Evolutionary conservation across 2,329 filamentous ascomycete genomes (phyloP), one percentile per base, ranked within the genome.

Genomic region (Thielaviopsis ethacetica): DNA sequence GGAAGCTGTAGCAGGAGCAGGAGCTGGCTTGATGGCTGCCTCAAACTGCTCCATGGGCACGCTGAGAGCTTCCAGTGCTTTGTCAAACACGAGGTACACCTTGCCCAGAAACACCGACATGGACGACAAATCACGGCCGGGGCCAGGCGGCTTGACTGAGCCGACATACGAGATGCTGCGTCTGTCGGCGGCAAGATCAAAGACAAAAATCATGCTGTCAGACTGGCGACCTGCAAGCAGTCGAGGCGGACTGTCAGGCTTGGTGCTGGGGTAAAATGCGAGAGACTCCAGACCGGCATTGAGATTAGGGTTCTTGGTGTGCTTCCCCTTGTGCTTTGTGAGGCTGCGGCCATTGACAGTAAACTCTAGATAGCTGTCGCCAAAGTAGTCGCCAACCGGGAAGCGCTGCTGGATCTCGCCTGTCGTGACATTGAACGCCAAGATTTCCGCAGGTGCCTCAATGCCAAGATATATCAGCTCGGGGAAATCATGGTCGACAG

Each of bases 61-160:
- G 38, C 60, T 62, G 19, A 58, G 27, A 10, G 54, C 60, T 22
- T 57, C 41, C 21, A 49, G 53, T 41, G 59, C 57, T 38, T 60
- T 57, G 44, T 60, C 60, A 57, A 54, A 62, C 22, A 60, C 49
- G 52, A 62, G 57, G 41, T 62, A 62, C 10, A 60, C 38, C 9
- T 60, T 34, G 19, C 60, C 60, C 1, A 59, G 24, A 13, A 62
- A 62, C 2, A 62, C 53, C 13, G 57, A 59, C 26, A 62, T 62
- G 5, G 60, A 30, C 3, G 60, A 53, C n/a, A 62, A 34, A 54
- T 62, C 60, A 13, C 41, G 49, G 15, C 58, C 52, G 12, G 60
- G 60, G 6, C 60, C 58, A 26, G 60, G 60, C 6, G 58, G 53
- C 12, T 53, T 54, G 22, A 62, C 60, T 3, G 60, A 56, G 7